Percentiles rank a stretch among this genome's conserved stretches.
Conservation (phyloP, 768 basidiomycete genomes). For the Lentinula sp. region DNA sequence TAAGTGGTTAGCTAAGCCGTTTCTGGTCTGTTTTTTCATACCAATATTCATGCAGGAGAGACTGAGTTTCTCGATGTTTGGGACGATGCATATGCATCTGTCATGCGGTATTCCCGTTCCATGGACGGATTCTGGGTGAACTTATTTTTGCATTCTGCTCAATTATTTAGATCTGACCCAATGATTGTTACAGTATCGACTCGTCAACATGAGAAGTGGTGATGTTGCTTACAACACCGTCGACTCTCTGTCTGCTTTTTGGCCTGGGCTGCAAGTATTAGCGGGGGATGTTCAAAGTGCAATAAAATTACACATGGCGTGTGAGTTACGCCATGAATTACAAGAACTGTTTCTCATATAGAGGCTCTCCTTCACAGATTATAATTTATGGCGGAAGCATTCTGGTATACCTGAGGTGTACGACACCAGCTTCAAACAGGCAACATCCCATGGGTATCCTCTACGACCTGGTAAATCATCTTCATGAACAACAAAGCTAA, state of each 20-base stretch:
- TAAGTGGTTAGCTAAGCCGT: constrained; percentile 52
- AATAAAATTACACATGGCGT: constrained; percentile 86
- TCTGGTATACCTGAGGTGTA: constrained; percentile 91
- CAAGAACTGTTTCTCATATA: background rate
- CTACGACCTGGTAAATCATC: constrained; percentile 56
- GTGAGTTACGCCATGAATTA: constrained; percentile 33
- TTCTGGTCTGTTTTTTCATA: background rate
- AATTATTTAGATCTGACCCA: background rate
- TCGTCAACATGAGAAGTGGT: constrained; percentile 75
- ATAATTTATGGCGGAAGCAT: constrained; percentile 87
- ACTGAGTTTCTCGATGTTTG: constrained; percentile 78
- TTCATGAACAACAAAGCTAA: background rate
- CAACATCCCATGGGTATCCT: constrained; percentile 75
- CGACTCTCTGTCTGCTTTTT: constrained; percentile 96
- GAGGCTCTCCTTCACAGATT: constrained; percentile 44
- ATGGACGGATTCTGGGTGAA: constrained; percentile 85
- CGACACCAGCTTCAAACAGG: constrained; percentile 68
- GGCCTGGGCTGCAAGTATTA: constrained; percentile 92
- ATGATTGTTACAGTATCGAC: constrained; percentile 59
- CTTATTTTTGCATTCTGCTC: background rate
- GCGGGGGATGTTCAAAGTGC: constrained; percentile 85
- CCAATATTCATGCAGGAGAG: constrained; percentile 44
- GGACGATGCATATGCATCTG: constrained; percentile 74
- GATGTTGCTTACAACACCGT: constrained; percentile 70
- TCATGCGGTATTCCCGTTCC: constrained; percentile 82